Base-by-base conservation (phyloP, 306 rosid genomes). In the Acacia crassicarpa region DNA sequence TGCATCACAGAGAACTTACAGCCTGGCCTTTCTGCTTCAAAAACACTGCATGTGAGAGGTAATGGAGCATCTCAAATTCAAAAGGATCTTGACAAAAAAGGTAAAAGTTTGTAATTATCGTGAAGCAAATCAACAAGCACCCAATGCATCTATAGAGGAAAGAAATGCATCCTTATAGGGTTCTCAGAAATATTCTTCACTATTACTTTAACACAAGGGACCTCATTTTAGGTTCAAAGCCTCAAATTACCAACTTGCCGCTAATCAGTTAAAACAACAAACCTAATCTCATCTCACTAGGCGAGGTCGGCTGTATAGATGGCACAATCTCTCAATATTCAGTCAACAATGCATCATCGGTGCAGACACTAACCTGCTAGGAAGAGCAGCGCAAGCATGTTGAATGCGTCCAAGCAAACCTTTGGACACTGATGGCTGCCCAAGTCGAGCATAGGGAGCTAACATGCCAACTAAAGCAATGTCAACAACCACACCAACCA, bases 21-120 rank as follows among this genome's bases (percentile, higher is more conserved):
- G 78, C 98, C 98, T 0, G 98, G 97, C 76, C 97, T 90, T 94
- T 93, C 87, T 68, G 95, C 97, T 88, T 94, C 97, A 56, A 94
- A 94, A 80, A 94, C 98, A 80, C 98, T 94, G 90, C 94, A 90
- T 65, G 59, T n/a, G 81, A 76, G 59, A 67, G 49, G 83, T 9
- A 69, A 70, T 54, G 82, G 22, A 81, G 80, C 33, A 81, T 72
- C 82, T 74, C 14, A 76, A 33, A 71, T 76, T 71, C 76, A 65
- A 15, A 32, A 76, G 58, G 84, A 76, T 62, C 71, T 72, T 53
- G 58, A 77, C 78, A 75, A 76, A 10, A 27, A n/a, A 65, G 1
- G 41, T 67, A 32, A 44, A 19, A 72, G 72, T 56, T 75, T 53
- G 66, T 43, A 49, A 63, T 43, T 56, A 82, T 14, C 69, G 35